Evolutionary conservation across 208 protist species (phyloP).

Genomic region (Angomonas deanei): DNA sequence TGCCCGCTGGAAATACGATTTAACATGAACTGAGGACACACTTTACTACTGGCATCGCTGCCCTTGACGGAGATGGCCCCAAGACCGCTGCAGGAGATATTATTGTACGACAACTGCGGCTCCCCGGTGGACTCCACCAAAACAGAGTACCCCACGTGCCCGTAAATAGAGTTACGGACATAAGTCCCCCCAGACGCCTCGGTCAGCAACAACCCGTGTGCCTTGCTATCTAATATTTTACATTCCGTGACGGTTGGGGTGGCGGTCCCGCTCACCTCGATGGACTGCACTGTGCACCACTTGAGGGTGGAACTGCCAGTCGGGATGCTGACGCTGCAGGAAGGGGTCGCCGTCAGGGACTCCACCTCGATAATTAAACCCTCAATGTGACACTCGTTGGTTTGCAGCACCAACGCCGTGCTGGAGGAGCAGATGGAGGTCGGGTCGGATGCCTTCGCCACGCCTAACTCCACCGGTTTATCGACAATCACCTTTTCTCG

Average conservation of each 20-base stretch:
- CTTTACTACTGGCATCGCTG: conserved; percentile 7
- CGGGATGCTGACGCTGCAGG: conserved; percentile 14
- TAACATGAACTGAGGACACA: conserved; percentile 20
- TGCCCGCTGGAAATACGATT: conserved; percentile 27
- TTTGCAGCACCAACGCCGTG: conserved; percentile 18
- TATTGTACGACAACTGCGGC: conserved; percentile 31
- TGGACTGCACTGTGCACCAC: conserved; percentile 23
- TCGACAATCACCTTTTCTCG: conserved; percentile 30
- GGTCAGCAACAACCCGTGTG: conserved; percentile 24
- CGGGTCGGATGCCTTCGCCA: conserved; percentile 15
- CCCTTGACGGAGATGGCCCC: conserved; percentile 24
- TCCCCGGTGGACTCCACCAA: conserved; percentile 20
- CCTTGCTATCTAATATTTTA: conserved; percentile 19
- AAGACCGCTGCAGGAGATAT: conserved; percentile 14
- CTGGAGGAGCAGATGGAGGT: conserved; percentile 18
- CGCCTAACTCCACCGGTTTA: conserved; percentile 36
- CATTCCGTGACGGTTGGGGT: conserved; percentile 24
- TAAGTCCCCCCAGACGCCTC: conserved; percentile 26
- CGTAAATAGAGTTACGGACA: conserved; percentile 30
- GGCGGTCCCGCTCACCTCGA: conserved; percentile 33
- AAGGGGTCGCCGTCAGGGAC: background rate
- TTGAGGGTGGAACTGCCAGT: conserved; percentile 19
- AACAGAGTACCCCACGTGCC: conserved; percentile 27
- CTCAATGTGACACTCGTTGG: conserved; percentile 31
- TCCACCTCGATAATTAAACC: conserved; percentile 25